Base-by-base conservation (phyloP, 177 flowering plant species). In the Tripterygium wilfordii region DNA sequence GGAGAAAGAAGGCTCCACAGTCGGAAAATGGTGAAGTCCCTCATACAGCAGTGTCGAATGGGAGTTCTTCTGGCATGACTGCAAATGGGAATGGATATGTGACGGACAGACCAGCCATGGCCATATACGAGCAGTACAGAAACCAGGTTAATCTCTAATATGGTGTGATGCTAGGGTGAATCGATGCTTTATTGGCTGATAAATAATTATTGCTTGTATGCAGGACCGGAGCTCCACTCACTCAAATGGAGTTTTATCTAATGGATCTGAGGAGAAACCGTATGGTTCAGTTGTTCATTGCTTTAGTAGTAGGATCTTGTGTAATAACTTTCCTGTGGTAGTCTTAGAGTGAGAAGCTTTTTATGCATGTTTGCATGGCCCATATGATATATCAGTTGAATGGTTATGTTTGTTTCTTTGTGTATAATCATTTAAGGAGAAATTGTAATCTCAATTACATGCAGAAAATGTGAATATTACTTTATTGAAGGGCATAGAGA, bases 71-170 rank as follows among this genome's bases (percentile, higher is more conserved):
- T 1, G 41, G 37, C 24, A 55, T 20, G 1, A 45, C 49, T 1
- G 27, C 66, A 3, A 78, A 75, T 71, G 92, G 83, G 14, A 76
- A 49, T 62, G 79, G 62, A 3, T 62, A 60, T 42, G 71, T 48
- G n/a, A 65, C 60, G 31, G 82, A 67, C 54, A 48, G 73, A 18
- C 54, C 88, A 31, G 94, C 81, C 9, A 49, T 74, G 74, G 74
- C 96, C 17, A 71, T 80, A 42, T 86, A 79, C 24, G 98, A 92
- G 72, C 92, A 91, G 65, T 82, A 49, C 54, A 71, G 51, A 32
- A 61, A 18, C 57, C 86, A 80, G 88, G 98, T 85, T n/a, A n/a
- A n/a, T n/a, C n/a, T n/a, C n/a, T n/a, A n/a, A n/a, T n/a, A n/a
- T 42, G 29, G 4, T 1, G 29, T 24, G 17, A 23, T 25, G n/a